Conservation (phyloP, 768 basidiomycete species). For the Russula sp. region DNA sequence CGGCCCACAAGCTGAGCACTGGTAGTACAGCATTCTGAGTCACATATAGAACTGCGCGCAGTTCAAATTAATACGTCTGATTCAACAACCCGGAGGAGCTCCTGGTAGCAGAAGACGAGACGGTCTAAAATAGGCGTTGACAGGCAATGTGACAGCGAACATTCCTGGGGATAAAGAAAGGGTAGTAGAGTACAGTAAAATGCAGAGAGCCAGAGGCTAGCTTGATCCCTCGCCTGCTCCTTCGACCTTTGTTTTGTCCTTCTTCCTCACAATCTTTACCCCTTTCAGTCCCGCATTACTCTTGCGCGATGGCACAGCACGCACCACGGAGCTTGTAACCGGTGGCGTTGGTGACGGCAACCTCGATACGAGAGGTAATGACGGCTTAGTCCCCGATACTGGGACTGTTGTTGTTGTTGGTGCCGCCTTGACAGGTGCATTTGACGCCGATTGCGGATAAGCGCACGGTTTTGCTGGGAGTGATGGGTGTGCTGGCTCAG, state of each 20-base stretch:
- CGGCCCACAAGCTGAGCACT: no score
- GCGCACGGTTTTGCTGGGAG: conserved; percentile 17
- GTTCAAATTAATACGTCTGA: not conserved
- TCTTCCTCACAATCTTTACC: conserved; percentile 35
- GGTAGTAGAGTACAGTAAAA: not conserved
- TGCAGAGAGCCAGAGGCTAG: not conserved
- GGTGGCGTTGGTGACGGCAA: conserved; percentile 13
- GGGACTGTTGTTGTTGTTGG: not conserved
- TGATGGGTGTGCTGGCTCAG: conserved; percentile 38
- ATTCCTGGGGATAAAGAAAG: not conserved
- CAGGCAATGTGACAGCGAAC: not conserved
- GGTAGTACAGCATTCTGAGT: not conserved
- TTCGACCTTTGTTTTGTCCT: conserved; percentile 23
- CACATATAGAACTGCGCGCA: not conserved
- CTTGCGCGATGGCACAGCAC: conserved; percentile 6
- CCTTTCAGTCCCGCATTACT: conserved; percentile 30
- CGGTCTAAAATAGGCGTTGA: not conserved
- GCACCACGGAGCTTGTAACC: not conserved
- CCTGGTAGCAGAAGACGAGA: not conserved
- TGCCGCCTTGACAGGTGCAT: not conserved
- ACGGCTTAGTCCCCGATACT: not conserved
- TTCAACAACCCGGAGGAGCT: not conserved
- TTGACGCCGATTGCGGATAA: not conserved
- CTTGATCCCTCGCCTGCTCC: conserved; percentile 13
- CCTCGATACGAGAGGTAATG: conserved; percentile 16